Conservation (phyloP, 768 basidiomycete species). For the Pholiota molesta region DNA sequence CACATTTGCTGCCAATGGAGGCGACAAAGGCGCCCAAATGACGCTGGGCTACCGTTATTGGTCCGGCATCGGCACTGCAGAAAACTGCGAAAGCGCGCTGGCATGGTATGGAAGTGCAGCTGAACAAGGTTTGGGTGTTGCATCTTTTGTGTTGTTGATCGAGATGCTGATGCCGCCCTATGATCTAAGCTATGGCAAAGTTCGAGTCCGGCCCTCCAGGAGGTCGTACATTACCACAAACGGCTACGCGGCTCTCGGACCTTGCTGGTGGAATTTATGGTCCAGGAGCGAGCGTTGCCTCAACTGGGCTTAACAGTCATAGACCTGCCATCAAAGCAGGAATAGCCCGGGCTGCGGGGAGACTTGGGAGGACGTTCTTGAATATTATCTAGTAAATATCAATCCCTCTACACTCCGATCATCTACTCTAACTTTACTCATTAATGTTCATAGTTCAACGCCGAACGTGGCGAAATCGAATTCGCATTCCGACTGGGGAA, state of each 20-base stretch:
- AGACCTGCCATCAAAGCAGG: constrained; percentile 85
- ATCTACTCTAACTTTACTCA: constrained; percentile 8
- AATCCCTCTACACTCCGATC: constrained; percentile 17
- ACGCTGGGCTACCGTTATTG: constrained; percentile 92
- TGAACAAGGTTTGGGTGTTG: constrained; percentile 62
- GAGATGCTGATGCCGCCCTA: neutral
- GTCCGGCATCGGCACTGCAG: constrained; percentile 91
- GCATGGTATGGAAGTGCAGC: constrained; percentile 92
- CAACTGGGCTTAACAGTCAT: constrained; percentile 73
- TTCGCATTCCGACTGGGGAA: constrained; percentile 94
- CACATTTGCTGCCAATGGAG: constrained; percentile 91
- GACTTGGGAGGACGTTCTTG: constrained; percentile 90
- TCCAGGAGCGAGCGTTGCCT: constrained; percentile 91
- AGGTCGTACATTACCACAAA: constrained; percentile 82
- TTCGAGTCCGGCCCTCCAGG: constrained; percentile 90
- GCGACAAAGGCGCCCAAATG: constrained; percentile 89
- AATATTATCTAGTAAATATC: constrained; percentile 79
- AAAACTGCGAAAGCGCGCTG: constrained; percentile 82
- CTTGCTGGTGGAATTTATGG: constrained; percentile 93
- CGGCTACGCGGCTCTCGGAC: constrained; percentile 84
- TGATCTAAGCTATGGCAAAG: constrained; percentile 68
- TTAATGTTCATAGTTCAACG: constrained; percentile 72
- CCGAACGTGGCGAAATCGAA: constrained; percentile 86
- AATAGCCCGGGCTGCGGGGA: constrained; percentile 81
- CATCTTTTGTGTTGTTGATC: neutral